Conservation (phyloP, 805 yeast species). For the Pichia scutulata region DNA sequence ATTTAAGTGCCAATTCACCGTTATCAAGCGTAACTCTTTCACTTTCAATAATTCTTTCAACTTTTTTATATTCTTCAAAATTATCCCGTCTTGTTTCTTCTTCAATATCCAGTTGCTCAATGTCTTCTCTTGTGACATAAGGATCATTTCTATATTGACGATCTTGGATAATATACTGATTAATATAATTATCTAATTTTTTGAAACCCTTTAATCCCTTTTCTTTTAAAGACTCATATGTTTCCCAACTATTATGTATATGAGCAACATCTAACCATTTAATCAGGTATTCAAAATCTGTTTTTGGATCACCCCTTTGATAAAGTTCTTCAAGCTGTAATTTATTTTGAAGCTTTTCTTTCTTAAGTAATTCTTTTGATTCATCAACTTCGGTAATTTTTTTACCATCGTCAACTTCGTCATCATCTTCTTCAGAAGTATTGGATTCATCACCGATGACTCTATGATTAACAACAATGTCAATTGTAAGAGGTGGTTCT, state of each 20-base stretch:
- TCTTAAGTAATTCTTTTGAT: constrained; percentile 26
- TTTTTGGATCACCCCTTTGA: constrained; percentile 41
- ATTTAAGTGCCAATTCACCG: constrained; percentile 63
- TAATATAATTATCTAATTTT: constrained; percentile 83
- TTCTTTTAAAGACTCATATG: constrained; percentile 43
- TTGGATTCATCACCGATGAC: constrained; percentile 26
- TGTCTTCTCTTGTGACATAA: constrained; percentile 77
- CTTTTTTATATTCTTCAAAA: constrained; percentile 72
- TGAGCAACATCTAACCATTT: constrained; percentile 90
- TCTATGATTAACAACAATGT: constrained; percentile 48
- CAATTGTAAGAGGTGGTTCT: constrained; percentile 23
- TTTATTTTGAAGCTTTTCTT: constrained; percentile 22
- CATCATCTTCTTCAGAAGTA: constrained; percentile 11
- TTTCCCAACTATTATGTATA: constrained; percentile 92
- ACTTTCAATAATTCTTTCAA: constrained; percentile 84
- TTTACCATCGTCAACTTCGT: background rate
- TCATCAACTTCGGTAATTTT: background rate
- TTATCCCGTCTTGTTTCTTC: constrained; percentile 79
- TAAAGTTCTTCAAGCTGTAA: constrained; percentile 17
- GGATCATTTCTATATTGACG: constrained; percentile 74
- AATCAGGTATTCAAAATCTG: constrained; percentile 51
- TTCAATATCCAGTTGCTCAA: constrained; percentile 90
- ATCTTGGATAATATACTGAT: constrained; percentile 65
- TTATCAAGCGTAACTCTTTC: constrained; percentile 59
- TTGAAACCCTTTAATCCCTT: constrained; percentile 62